Evolutionary conservation across 1,284 basidiomycete species (phyloP).

Genomic region (Leucoagaricus sp.): DNA sequence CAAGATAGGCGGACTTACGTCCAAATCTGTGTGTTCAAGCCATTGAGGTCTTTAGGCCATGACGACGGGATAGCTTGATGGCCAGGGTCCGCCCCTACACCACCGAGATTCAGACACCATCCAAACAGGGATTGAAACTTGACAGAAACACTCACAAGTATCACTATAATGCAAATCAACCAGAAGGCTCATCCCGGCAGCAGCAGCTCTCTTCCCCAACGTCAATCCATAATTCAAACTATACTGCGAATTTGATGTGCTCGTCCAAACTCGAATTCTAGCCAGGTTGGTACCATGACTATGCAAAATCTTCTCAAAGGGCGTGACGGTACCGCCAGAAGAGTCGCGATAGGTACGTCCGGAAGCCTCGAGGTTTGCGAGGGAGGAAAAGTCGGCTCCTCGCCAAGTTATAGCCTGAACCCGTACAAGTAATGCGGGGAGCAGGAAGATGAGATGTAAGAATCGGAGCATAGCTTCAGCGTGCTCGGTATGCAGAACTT

Average conservation of each 20-base stretch:
- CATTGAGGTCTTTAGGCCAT: conserved; percentile 54
- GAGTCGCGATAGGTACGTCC: conserved; percentile 51
- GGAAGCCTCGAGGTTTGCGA: conserved; percentile 52
- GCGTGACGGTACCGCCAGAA: conserved; percentile 30
- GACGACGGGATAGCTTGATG: conserved; percentile 59
- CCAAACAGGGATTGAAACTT: background rate
- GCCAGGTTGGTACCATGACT: conserved; percentile 58
- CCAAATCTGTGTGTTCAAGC: conserved; percentile 56
- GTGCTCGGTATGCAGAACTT: background rate
- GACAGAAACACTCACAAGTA: conserved; percentile 44
- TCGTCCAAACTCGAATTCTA: conserved; percentile 64
- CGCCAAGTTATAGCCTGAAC: conserved; percentile 46
- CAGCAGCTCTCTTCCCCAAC: conserved; percentile 55
- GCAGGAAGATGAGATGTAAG: conserved; percentile 5
- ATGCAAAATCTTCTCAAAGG: conserved; percentile 55
- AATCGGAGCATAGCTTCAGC: background rate
- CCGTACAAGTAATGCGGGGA: conserved; percentile 23
- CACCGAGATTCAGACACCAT: background rate
- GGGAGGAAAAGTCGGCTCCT: conserved; percentile 62
- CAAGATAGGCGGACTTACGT: conserved; percentile 35
- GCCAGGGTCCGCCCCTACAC: conserved; percentile 61
- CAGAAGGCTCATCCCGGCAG: conserved; percentile 56
- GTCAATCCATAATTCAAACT: conserved; percentile 54
- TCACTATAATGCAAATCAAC: conserved; percentile 68
- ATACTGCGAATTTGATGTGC: conserved; percentile 49